A percentile compares a stretch with the other conserved stretches of the same genome.
phyloP scores from a whole-genome alignment of 1,284 basidiomycete genomes.

The Leccinum pachyderme region DNA sequence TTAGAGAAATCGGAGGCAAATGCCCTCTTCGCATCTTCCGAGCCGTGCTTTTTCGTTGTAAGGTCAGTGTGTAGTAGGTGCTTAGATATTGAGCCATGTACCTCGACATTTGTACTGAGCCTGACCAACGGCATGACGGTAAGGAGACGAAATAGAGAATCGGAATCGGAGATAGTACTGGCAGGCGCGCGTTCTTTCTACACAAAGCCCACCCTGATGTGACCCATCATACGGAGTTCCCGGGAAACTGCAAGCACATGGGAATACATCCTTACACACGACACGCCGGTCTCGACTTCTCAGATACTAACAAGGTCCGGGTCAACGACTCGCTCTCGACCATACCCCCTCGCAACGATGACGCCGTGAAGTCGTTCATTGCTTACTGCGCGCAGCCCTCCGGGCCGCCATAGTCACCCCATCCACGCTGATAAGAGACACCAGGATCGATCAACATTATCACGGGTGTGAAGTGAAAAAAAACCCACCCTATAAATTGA shows the following conservation, averaged over 20 bases:
- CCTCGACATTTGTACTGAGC: conserved; percentile 20
- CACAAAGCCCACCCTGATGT: not conserved
- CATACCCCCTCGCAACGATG: not conserved
- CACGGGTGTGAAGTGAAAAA: not conserved
- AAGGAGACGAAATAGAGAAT: not conserved
- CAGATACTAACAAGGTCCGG: not conserved
- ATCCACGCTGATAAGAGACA: conserved; percentile 3
- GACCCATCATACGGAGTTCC: not conserved
- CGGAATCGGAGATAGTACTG: not conserved
- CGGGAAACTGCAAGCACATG: not conserved
- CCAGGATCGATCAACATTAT: not conserved
- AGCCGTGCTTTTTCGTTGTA: conserved; percentile 10
- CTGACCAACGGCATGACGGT: conserved; percentile 20
- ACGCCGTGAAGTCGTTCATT: not conserved
- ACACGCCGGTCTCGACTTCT: not conserved
- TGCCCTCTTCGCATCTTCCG: conserved; percentile 35
- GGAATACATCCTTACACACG: not conserved
- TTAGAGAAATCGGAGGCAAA: conserved; percentile 60
- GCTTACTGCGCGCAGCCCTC: not conserved
- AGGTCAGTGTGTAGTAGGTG: not conserved
- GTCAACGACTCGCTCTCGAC: not conserved
- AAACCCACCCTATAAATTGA: conserved; percentile 8
- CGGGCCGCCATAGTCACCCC: conserved; percentile 6
- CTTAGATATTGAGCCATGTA: not conserved
- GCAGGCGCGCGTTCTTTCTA: not conserved